These are phyloP conservation scores for Fusarium penzigii DNA, from an alignment of 2,329 filamentous ascomycete genomes.

Conservation along the genomic window DNA sequence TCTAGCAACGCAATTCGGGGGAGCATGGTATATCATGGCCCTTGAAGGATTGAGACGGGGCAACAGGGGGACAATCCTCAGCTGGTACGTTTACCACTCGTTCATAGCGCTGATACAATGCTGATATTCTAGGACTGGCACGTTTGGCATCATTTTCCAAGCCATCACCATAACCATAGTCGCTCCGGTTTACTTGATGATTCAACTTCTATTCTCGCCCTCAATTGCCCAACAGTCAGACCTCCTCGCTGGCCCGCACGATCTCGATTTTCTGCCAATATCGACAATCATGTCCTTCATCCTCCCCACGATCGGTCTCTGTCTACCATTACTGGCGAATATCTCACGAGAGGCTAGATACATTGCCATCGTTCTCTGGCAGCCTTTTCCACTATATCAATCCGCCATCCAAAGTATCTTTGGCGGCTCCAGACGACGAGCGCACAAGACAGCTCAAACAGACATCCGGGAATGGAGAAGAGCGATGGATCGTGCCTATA, in stretches of 20 bases:
- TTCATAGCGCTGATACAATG: not conserved
- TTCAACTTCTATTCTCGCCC: constrained; percentile 18
- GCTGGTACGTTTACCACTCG: constrained; percentile 10
- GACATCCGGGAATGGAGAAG: not conserved
- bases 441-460: not conserved
- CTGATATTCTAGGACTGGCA: constrained; percentile 11
- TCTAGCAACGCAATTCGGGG: constrained; percentile 23
- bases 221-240: not conserved
- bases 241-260: constrained; percentile 12
- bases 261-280: constrained; percentile 12
- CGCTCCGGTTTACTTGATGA: constrained; percentile 18
- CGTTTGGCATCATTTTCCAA: constrained; percentile 21
- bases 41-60: constrained; percentile 19
- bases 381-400: constrained; percentile 22
- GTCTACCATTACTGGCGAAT: constrained; percentile 10
- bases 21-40: constrained; percentile 21
- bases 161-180: constrained; percentile 20
- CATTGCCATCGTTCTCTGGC: constrained; percentile 17
- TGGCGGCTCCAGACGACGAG: not conserved
- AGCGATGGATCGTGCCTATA: constrained; percentile 7
- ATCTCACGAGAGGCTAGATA: constrained; percentile 8
- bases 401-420: not conserved
- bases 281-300: constrained; percentile 18
- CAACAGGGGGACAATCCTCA: constrained; percentile 12
- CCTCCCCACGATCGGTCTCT: constrained; percentile 13